Percentiles rank a stretch among this genome's conserved stretches.
Evolutionary conservation across 495 filamentous ascomycete species (phyloP).

Genomic region (Tricharina praecox): DNA sequence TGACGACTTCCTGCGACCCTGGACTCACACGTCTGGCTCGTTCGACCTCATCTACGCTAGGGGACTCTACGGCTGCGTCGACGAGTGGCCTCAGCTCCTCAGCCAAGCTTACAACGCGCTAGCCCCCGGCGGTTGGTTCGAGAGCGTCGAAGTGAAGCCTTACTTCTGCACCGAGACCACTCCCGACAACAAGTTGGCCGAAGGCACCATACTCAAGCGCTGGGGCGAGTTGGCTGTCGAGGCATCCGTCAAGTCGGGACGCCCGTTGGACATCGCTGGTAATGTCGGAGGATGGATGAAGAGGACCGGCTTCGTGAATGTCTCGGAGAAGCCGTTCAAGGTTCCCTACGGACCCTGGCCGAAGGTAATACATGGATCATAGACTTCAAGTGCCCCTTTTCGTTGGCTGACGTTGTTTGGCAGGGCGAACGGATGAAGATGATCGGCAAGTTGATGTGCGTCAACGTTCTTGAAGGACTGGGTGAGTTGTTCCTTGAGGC

Average conservation of each 20-base stretch:
- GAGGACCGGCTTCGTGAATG: constrained; percentile 25
- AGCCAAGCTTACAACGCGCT: constrained; percentile 27
- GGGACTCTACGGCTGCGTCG: constrained; percentile 35
- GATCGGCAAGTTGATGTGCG: constrained; percentile 43
- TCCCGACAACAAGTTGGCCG: not conserved
- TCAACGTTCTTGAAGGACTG: constrained; percentile 45
- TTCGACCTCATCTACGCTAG: constrained; percentile 43
- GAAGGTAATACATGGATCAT: constrained; percentile 20
- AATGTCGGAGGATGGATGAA: constrained; percentile 17
- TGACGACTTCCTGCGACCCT: constrained; percentile 34
- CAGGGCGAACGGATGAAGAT: constrained; percentile 42
- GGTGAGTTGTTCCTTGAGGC: too few species aligned
- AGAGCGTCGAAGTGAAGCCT: constrained; percentile 34
- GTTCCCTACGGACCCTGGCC: constrained; percentile 54
- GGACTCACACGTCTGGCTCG: constrained; percentile 29
- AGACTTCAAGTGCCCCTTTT: not conserved
- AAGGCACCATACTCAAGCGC: constrained; percentile 6
- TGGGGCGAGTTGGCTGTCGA: constrained; percentile 13
- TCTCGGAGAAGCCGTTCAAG: constrained; percentile 37
- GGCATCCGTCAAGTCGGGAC: constrained; percentile 9
- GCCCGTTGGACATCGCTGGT: constrained; percentile 13
- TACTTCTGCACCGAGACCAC: constrained; percentile 2
- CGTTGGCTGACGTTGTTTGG: not conserved
- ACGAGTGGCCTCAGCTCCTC: constrained; percentile 34
- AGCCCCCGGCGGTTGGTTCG: constrained; percentile 36